Evolutionary conservation across 2,329 filamentous ascomycete species (phyloP), one percentile per base, ranked within the genome.

Genomic region (Trichothecium roseum): DNA sequence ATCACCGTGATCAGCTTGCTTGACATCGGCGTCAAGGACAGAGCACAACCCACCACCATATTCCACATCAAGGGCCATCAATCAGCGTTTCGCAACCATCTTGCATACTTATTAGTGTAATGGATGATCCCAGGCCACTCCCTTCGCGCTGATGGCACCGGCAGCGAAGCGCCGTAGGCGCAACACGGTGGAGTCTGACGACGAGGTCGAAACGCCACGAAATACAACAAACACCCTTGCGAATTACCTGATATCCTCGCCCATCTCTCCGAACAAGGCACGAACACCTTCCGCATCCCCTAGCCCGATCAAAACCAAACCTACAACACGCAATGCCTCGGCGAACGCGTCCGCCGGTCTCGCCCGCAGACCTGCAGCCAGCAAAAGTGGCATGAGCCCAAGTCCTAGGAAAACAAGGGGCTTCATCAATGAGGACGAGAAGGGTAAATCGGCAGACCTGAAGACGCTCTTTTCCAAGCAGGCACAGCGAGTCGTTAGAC

Each of bases 391-490:
- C 37, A 45, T 50, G 37, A 57, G 43, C 44, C 30, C 55, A 47
- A 57, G 47, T 40, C 50, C 56, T 17, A 62, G 59, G 38, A 72
- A 67, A 46, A 40, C 51, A 3, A 63, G 55, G 18, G 54, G 48
- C 24, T 46, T 47, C 28, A 50, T 47, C n/a, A 68, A 63, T 40
- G 41, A 52, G 5, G 63, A 64, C 6, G 69, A 71, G 35, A 72
- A 65, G 42, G 66, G 64, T 5, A 72, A 68, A 41, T 69, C 68
- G 6, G 72, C 64, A 4, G 69, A 80, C 44, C 59, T 81, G 12
- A 62, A 68, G 46, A 65, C 70, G 0, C 61, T 80, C 14, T 81
- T 81, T 44, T 76, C 74, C 14, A 76, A 66, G 34, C 76, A 81
- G 50, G 68, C 68, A 7, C 69, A 76, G 42, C 65, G 62, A 28